Evolutionary conservation across 2,329 filamentous ascomycete genomes (phyloP), one percentile per base, ranked within the genome.

Genomic region (Samsoniella hepiali): DNA sequence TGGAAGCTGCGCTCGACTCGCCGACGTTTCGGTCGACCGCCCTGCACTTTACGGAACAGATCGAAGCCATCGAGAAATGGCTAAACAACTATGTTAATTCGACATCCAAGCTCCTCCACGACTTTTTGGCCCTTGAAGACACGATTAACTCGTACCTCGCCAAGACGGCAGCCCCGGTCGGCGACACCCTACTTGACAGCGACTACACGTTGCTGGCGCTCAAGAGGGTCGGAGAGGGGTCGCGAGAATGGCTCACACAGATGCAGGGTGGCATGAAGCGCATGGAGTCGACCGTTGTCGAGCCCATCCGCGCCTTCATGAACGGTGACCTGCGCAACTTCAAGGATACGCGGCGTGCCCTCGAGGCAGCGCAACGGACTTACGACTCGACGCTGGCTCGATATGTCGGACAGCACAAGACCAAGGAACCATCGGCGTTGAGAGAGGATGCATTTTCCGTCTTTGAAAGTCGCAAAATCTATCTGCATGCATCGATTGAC

Each of bases 381-480:
- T 97, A 93, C 71, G 95, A 99, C 74, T 84, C 85, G 62, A 87
- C 91, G 3, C 84, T 97, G 64, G 86, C 91, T 29, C 87, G 93
- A 64, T 98, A 96, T 72, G 84, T 93, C 5, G 82, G 85, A 3
- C 93, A 97, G 76, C 90, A 88, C 68, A 98, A 97, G 80, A 89
- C 91, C 6, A 99, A 98, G 77, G 95, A 99, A 75, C 86, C 94
- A 0, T 97, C 93, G 0, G 86, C 93, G 1, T 81, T 99, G 63
- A 85, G 95, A 65, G 95, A 99, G 75, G 95, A 99, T 76, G 95
- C 95, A 0, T 99, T 99, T 71, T 89, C 95, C 73, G 86, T 98
- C 44, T 95, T 97, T 73, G 95, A 98, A 79, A 91, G 91, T 31
- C 87, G 94, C 64, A 96, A 95, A 72, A 86, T 88, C 38, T 99